Evolutionary conservation across 106 monocot species (phyloP).

Genomic region (Amphibolis antarctica): DNA sequence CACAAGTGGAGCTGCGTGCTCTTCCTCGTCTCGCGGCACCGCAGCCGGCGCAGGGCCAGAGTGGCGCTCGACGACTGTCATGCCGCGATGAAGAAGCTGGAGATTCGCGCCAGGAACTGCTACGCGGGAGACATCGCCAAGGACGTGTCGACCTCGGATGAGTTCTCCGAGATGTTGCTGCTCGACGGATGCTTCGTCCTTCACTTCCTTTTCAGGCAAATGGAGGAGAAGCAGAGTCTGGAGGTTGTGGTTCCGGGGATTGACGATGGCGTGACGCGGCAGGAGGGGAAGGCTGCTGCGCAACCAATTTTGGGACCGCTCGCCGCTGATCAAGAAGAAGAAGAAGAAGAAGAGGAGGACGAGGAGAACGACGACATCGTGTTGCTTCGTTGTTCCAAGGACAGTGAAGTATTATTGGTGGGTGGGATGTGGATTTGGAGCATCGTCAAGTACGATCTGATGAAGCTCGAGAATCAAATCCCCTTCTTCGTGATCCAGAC

Average conservation of each 20-base stretch:
- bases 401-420: not conserved
- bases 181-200: slow-evolving; percentile 7
- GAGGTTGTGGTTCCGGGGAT: not conserved
- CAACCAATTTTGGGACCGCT: not conserved
- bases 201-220: not conserved
- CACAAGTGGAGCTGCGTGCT: not conserved
- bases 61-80: not conserved
- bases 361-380: not conserved
- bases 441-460: slow-evolving; percentile 7
- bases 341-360: not conserved
- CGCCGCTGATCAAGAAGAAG: no score
- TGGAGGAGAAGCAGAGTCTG: not conserved
- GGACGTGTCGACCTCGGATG: not conserved
- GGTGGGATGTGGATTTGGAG: not conserved
- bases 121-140: not conserved
- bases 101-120: not conserved
- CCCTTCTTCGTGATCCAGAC: slow-evolving; percentile 18
- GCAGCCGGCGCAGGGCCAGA: not conserved
- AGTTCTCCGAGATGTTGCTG: slow-evolving; percentile 6
- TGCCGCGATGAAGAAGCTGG: not conserved
- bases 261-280: not conserved
- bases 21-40: not conserved
- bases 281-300: not conserved
- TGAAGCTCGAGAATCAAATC: slow-evolving; percentile 24
- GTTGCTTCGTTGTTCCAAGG: not conserved